Evolutionary conservation across 139 green algal genomes (phyloP), one percentile per base, ranked within the genome.

Genomic region (Micractinium sp.): DNA sequence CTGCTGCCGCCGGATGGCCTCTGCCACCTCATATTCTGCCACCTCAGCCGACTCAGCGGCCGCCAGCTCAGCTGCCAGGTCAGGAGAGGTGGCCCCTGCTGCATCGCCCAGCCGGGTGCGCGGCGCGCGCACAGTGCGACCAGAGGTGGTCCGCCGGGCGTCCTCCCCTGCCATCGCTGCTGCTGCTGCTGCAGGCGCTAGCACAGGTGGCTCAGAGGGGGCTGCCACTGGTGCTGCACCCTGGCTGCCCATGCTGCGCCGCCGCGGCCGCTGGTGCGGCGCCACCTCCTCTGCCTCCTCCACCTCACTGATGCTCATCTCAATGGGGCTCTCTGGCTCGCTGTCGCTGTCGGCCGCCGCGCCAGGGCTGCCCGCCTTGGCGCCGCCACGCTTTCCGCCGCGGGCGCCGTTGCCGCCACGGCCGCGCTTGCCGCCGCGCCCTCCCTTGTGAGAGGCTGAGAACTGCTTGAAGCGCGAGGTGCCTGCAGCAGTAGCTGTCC

Each of bases 391-490:
- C 9, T 25, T 20, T 31, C 82, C 56, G 56, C 81, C 78, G 78
- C 39, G 39, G 23, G 56, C 53, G 69, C 63, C 83, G 71, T 38
- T 31, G 39, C 27, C 60, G n/a, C 53, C 56, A 18, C 85, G 85
- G 19, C 66, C 66, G 61, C 86, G 61, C 61, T 85, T 90, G 29
- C 27, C 78, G 29, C 74, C n/a, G 41, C 47, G 47, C 53, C 39
- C 18, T 15, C 53, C 41, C 33, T 80, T 80, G 41, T 85, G 31
- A 9, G 79, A 67, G 0, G 79, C 79, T 13, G 79, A 5, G 33
- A 76, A 87, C 87, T 90, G 87, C 87, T 87, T 87, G 79, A 90
- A 90, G 25, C 87, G 79, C 4, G 87, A 87, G 15, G 87, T 90
- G 66, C 87, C 86, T 82, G 73, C 71, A 87, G 41, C 77, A 82